Evolutionary conservation across 305 asterid genomes (phyloP).

Genomic region (Fraxinus angustifolia): DNA sequence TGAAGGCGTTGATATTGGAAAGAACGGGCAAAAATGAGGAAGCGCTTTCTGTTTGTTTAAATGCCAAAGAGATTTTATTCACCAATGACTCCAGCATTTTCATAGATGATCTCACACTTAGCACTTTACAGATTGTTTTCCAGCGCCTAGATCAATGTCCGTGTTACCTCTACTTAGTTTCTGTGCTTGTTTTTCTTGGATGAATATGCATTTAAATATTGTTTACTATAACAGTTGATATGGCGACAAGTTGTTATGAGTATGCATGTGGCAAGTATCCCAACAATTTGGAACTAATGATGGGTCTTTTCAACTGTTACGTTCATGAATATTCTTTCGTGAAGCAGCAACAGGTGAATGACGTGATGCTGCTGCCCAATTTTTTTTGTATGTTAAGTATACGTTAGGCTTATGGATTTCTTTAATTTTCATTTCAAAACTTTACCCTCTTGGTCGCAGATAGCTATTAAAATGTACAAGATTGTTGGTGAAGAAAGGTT

Average conservation of each 20-base stretch:
- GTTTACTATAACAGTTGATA: conserved; percentile 61
- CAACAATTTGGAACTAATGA: conserved; percentile 79
- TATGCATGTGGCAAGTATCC: conserved; percentile 79
- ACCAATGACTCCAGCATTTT: conserved; percentile 49
- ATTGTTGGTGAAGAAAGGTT: conserved; percentile 83
- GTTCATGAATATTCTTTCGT: conserved; percentile 91
- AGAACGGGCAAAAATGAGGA: conserved; percentile 88
- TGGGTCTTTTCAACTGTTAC: conserved; percentile 90
- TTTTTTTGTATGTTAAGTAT: not conserved
- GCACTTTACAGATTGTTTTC: conserved; percentile 91
- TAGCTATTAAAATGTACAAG: conserved; percentile 96
- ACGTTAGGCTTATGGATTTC: not conserved
- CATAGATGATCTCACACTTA: conserved; percentile 90
- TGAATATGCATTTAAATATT: conserved; percentile 3
- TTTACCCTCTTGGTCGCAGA: conserved; percentile 36
- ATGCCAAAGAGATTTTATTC: conserved; percentile 71
- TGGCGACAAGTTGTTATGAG: conserved; percentile 97
- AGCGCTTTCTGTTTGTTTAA: conserved; percentile 73
- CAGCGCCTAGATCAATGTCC: conserved; percentile 85
- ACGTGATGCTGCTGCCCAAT: conserved; percentile 2
- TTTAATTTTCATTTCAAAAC: conserved; percentile 8
- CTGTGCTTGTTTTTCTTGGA: not conserved
- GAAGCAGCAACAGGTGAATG: conserved; percentile 96
- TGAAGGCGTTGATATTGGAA: conserved; percentile 83
- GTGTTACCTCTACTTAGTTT: conserved; percentile 26